phyloP scores from a whole-genome alignment of 2,329 filamentous ascomycete genomes.

The Hymenoscyphus occultus region DNA sequence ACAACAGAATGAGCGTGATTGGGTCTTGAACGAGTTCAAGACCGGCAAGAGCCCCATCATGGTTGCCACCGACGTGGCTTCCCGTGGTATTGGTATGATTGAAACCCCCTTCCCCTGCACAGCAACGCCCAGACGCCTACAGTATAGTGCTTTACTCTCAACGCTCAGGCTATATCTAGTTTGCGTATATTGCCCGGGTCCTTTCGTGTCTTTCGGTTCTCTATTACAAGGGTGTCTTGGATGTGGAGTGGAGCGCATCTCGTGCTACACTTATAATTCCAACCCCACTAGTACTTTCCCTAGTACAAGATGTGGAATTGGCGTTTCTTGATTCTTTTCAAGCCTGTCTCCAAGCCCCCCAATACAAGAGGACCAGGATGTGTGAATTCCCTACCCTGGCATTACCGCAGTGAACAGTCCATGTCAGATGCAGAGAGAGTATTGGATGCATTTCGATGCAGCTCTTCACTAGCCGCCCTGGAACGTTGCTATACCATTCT shows the following conservation, averaged over 20 bases:
- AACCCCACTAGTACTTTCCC: conserved; percentile 61
- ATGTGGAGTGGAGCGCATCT: conserved; percentile 66
- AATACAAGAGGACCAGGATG: conserved; percentile 56
- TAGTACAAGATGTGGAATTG: conserved; percentile 75
- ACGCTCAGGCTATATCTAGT: conserved; percentile 82
- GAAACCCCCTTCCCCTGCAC: conserved; percentile 50
- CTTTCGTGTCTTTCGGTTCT: conserved; percentile 81
- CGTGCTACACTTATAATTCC: conserved; percentile 73
- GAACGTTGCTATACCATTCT: conserved; percentile 58
- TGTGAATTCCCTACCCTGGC: conserved; percentile 50
- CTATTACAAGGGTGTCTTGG: conserved; percentile 79
- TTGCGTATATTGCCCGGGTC: conserved; percentile 90
- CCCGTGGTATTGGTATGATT: conserved; percentile 99
- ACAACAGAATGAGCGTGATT: conserved; percentile 98
- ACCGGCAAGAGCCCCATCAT: conserved; percentile 99
- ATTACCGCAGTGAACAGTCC: conserved; percentile 43
- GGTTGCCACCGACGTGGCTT: conserved; percentile 99
- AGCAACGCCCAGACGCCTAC: conserved; percentile 57
- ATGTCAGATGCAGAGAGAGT: conserved; percentile 40
- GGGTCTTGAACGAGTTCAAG: conserved; percentile 99
- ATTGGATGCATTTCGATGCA: conserved; percentile 37
- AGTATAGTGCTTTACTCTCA: conserved; percentile 83
- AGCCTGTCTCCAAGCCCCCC: conserved; percentile 70
- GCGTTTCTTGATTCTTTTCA: conserved; percentile 75
- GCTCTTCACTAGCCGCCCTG: conserved; percentile 46